Conservation (phyloP, 2,329 filamentous ascomycete species). For the Moelleriella libera region DNA sequence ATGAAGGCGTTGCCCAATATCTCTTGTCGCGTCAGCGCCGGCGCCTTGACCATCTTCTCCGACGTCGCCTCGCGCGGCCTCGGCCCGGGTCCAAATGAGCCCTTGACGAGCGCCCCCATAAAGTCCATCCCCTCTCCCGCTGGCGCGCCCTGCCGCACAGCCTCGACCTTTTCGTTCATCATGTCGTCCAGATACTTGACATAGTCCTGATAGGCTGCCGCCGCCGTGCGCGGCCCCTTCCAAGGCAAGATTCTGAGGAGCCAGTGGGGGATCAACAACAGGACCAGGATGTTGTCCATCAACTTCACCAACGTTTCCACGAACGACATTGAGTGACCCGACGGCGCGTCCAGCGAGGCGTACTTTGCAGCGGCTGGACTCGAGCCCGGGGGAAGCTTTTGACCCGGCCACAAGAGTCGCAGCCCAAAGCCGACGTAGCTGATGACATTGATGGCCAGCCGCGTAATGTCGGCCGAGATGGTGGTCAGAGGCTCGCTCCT, state of each 20-base stretch:
- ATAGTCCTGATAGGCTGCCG: constrained; percentile 47
- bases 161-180: constrained; percentile 42
- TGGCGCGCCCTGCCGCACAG: constrained; percentile 19
- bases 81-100: constrained; percentile 1
- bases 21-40: constrained; percentile 42
- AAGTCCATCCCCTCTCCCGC: constrained; percentile 35
- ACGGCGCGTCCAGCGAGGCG: constrained; percentile 26
- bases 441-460: constrained; percentile 40
- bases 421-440: constrained; percentile 60
- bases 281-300: constrained; percentile 47
- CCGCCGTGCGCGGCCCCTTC: constrained; percentile 33
- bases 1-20: constrained; percentile 61
- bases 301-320: constrained; percentile 45
- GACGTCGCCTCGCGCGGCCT: constrained; percentile 17
- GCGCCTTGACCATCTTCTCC: constrained; percentile 10
- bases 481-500: constrained; percentile 33
- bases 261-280: constrained; percentile 45
- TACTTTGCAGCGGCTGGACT: constrained; percentile 35
- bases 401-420: constrained; percentile 46
- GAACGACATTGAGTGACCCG: constrained; percentile 51
- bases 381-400: constrained; percentile 29
- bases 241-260: constrained; percentile 38
- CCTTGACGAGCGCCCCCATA: constrained; percentile 28
- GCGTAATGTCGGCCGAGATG: constrained; percentile 52
- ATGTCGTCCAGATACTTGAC: constrained; percentile 56